These are phyloP conservation scores for Quercus berberidifolia DNA, from an alignment of 306 rosid genomes.

Conservation along the genomic window DNA sequence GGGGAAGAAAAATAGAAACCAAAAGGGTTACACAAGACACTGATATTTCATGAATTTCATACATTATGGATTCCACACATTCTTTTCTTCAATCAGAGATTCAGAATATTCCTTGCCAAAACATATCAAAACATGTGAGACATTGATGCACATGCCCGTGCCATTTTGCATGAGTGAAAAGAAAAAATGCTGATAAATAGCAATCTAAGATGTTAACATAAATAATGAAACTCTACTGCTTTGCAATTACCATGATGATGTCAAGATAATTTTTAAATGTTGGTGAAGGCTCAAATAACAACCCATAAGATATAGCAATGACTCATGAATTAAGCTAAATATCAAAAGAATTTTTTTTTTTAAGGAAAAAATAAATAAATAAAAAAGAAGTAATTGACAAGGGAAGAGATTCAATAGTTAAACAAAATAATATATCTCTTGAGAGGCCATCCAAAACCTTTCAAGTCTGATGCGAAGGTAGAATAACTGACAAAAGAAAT, in stretches of 20 bases:
- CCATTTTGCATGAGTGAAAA: not conserved
- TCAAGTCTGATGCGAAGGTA: not conserved
- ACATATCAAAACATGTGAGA: not conserved
- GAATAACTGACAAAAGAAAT: constrained; percentile 2
- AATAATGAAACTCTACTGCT: not conserved
- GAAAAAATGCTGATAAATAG: not conserved
- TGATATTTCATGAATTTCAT: constrained; percentile 7
- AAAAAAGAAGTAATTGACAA: not conserved
- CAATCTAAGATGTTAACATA: not conserved
- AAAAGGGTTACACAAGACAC: constrained; percentile 10
- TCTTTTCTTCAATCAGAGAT: constrained; percentile 6
- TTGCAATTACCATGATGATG: not conserved
- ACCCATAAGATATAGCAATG: not conserved
- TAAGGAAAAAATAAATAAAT: too few relatives aligned
- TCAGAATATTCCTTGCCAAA: not conserved
- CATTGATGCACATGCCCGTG: not conserved
- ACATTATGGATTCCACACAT: not conserved
- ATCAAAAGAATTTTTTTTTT: not conserved
- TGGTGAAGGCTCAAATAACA: not conserved
- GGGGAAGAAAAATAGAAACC: constrained; percentile 13
- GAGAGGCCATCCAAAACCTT: not conserved
- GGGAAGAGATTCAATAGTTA: constrained; percentile 1
- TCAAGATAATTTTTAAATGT: not conserved
- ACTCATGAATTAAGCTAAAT: not conserved
- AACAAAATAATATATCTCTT: constrained; percentile 1